These are phyloP conservation scores for Astathelohania contejeani DNA, from an alignment of 371 early-diverging fungal genomes.

Conservation along the genomic window DNA sequence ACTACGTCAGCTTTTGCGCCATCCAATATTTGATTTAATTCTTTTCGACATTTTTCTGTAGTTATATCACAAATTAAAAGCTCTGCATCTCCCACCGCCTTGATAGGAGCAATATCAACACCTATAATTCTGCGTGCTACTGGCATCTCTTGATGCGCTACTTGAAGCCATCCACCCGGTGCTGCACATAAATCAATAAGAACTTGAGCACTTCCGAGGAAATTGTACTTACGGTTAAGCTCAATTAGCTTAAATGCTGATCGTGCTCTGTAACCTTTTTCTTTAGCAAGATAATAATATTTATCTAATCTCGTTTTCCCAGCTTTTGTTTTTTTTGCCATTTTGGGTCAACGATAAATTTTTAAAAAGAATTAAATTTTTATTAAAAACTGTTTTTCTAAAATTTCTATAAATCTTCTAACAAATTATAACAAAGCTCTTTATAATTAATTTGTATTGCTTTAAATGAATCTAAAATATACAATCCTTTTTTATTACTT, in stretches of 20 bases:
- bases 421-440: neutral
- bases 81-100: slow-evolving; percentile 80
- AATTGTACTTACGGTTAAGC: slow-evolving; percentile 72
- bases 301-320: slow-evolving; percentile 88
- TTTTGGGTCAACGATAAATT: neutral
- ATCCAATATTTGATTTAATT: slow-evolving; percentile 68
- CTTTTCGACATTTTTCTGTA: slow-evolving; percentile 69
- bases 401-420: too few species aligned
- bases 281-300: slow-evolving; percentile 98
- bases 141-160: slow-evolving; percentile 51
- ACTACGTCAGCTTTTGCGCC: slow-evolving; percentile 89
- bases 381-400: too few species aligned
- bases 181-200: slow-evolving; percentile 95
- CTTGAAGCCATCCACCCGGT: slow-evolving; percentile 96
- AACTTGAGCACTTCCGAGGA: slow-evolving; percentile 65
- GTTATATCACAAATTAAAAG: slow-evolving; percentile 93
- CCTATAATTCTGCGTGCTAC: slow-evolving; percentile 55
- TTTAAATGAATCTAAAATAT: slow-evolving; percentile 1
- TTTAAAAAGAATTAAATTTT: neutral
- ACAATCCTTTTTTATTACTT: slow-evolving; percentile 7
- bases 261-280: slow-evolving; percentile 97
- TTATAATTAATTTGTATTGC: neutral
- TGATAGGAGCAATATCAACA: slow-evolving; percentile 88
- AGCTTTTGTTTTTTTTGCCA: slow-evolving; percentile 17
- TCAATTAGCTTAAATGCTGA: slow-evolving; percentile 96